Percentiles rank a stretch among this genome's conserved stretches.
These are phyloP conservation scores for Rhizomucor miehei DNA, from an alignment of 371 early-diverging fungal genomes.

Conservation along the genomic window DNA sequence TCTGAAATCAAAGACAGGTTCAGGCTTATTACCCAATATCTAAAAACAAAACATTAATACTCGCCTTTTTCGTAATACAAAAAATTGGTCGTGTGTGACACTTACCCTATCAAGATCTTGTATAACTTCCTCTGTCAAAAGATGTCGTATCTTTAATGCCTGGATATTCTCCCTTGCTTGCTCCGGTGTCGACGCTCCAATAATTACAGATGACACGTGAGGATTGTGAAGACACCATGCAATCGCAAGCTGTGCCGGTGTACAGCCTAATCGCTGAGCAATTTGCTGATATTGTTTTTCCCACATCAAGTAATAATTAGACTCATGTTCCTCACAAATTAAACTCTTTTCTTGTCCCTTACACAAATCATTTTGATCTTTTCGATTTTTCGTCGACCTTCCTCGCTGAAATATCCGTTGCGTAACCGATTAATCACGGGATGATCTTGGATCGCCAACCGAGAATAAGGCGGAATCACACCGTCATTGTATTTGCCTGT, in stretches of 20 bases:
- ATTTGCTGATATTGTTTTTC: constrained; percentile 39
- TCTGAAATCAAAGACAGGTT: constrained; percentile 58
- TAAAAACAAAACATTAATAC: constrained; percentile 10
- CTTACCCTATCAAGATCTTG: constrained; percentile 53
- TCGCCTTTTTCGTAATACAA: constrained; percentile 2
- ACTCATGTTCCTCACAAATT: background rate
- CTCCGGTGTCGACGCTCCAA: constrained; percentile 68
- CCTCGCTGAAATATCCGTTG: constrained; percentile 58
- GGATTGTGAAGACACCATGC: constrained; percentile 80
- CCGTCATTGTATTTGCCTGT: constrained; percentile 80
- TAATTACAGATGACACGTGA: constrained; percentile 59
- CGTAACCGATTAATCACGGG: constrained; percentile 62
- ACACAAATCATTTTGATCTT: constrained; percentile 51
- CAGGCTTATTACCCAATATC: constrained; percentile 74
- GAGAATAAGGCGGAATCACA: constrained; percentile 64
- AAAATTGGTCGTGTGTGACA: background rate
- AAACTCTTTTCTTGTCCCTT: constrained; percentile 14
- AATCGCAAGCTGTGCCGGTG: constrained; percentile 75
- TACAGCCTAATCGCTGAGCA: constrained; percentile 63
- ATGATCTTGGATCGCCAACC: constrained; percentile 66
- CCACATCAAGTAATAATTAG: background rate
- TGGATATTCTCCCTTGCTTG: constrained; percentile 78
- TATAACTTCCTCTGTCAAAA: constrained; percentile 71
- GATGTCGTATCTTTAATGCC: constrained; percentile 54
- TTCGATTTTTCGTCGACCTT: constrained; percentile 54